Evolutionary conservation across 2,329 filamentous ascomycete species (phyloP), one percentile per base, ranked within the genome.

Genomic region (Ploettnerulaceae sp.): DNA sequence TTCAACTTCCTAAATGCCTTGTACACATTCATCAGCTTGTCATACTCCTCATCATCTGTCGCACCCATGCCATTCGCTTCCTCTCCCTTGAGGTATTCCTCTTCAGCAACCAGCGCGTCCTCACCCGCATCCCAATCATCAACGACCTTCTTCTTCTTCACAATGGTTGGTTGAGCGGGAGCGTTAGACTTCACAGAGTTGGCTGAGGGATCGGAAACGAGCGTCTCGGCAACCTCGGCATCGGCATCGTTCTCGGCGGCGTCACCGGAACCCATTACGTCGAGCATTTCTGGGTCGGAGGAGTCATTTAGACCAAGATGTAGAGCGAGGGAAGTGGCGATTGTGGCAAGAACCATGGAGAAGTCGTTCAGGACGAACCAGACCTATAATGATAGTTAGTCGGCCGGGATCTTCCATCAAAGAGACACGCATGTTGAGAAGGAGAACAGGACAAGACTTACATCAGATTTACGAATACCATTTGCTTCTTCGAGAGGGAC

Each of bases 291-390:
- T 1, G 67, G 65, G 36, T 77, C 73, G 6, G 75, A 65, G 43
- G 74, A 72, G 41, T 71, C 66, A 25, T 71, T 70, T 7, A 75
- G 66, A 15, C 74, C 73, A 52, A 82, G 68, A 56, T 82, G 76
- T 51, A 75, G 76, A 5, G 71, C 71, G 2, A 86, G 62, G 37
- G 76, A 80, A 0, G 82, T 81, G 25, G 86, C 76, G 53, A 93
- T 86, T 7, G 87, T 87, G 0, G 84, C 82, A 0, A 87, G 69
- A 0, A 83, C 62, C 15, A 77, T 69, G 11, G 76, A 80, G 61
- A 82, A 81, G 58, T 84, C 76, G 50, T 88, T 86, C 2, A 89
- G 70, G 2, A 75, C 60, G 57, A 84, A 89, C 86, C 85, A 90
- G 7, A 87, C 72, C 51, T 60, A 42, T n/a, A 7, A 26, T 2